phyloP scores from a whole-genome alignment of 148 eudicot species.

The Bassia scoparia region DNA sequence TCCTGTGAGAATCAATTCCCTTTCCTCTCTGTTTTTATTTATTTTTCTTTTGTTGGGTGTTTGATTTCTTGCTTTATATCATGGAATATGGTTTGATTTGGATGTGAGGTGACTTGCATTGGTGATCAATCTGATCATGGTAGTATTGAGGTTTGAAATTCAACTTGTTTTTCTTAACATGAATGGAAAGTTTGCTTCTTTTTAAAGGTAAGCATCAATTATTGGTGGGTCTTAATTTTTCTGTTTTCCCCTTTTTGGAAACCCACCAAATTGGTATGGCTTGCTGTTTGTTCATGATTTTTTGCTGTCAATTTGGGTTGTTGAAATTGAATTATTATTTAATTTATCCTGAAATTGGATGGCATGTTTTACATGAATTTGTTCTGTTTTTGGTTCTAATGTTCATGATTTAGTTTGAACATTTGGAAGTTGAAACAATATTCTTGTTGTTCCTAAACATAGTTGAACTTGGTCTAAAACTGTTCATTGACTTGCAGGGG shows the following conservation, averaged over 20 bases:
- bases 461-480: not conserved
- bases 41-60: not conserved
- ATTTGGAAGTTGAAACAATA: not conserved
- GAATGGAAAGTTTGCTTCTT: conserved; percentile 29
- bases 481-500: conserved; percentile 9
- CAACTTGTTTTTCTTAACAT: not conserved
- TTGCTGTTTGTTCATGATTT: not conserved
- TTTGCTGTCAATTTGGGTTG: not conserved
- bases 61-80: not conserved
- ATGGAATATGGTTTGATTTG: not conserved
- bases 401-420: conserved; percentile 15
- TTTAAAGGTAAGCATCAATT: conserved; percentile 28
- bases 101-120: conserved; percentile 21
- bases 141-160: not conserved
- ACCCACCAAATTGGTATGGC: conserved; percentile 13
- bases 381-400: conserved; percentile 5
- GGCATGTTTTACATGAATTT: not conserved
- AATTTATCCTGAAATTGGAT: not conserved
- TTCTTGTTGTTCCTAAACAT: not conserved
- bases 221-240: conserved; percentile 20
- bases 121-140: conserved; percentile 3
- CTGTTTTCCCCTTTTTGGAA: conserved; percentile 12
- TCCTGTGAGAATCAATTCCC: conserved; percentile 44
- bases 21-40: not conserved
- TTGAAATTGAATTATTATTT: not conserved